Evolutionary conservation across 306 rosid genomes (phyloP).

Genomic region (Potentilla sterilis): DNA sequence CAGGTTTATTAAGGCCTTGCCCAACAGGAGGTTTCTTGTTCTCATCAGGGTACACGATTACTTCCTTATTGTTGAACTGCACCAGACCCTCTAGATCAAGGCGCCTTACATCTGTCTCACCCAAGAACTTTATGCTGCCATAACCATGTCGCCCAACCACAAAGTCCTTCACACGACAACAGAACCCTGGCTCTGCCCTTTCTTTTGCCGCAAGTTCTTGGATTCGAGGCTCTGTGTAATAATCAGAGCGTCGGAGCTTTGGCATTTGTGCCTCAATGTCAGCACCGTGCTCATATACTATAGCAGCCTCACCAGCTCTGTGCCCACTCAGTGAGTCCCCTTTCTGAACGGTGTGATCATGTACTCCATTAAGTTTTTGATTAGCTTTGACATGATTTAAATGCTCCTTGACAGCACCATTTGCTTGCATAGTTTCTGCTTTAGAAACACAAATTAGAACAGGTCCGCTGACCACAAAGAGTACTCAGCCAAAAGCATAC

Average conservation of each 20-base stretch:
- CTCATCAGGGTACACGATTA: constrained; percentile 90
- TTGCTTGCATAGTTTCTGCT: constrained; percentile 46
- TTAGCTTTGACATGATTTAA: constrained; percentile 42
- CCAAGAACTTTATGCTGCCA: constrained; percentile 88
- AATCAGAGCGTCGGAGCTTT: constrained; percentile 82
- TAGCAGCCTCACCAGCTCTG: constrained; percentile 98
- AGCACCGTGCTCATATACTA: constrained; percentile 95
- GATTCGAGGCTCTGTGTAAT: constrained; percentile 83
- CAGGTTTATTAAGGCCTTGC: constrained; percentile 96
- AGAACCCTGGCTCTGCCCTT: constrained; percentile 91
- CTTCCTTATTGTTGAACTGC: constrained; percentile 90
- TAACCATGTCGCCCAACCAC: constrained; percentile 88
- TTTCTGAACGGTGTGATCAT: constrained; percentile 56
- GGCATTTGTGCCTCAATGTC: constrained; percentile 97
- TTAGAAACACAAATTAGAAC: constrained; percentile 33
- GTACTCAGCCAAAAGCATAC: not conserved
- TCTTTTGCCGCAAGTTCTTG: constrained; percentile 97
- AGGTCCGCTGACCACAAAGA: not conserved
- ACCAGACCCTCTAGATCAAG: constrained; percentile 85
- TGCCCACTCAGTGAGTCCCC: constrained; percentile 71
- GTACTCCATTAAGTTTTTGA: constrained; percentile 52
- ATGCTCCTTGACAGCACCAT: constrained; percentile 49
- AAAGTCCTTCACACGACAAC: constrained; percentile 78
- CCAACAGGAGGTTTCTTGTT: constrained; percentile 92
- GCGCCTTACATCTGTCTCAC: constrained; percentile 86